Base-by-base conservation (phyloP, 2,329 filamentous ascomycete genomes). In the Drechslerella dactyloides region DNA sequence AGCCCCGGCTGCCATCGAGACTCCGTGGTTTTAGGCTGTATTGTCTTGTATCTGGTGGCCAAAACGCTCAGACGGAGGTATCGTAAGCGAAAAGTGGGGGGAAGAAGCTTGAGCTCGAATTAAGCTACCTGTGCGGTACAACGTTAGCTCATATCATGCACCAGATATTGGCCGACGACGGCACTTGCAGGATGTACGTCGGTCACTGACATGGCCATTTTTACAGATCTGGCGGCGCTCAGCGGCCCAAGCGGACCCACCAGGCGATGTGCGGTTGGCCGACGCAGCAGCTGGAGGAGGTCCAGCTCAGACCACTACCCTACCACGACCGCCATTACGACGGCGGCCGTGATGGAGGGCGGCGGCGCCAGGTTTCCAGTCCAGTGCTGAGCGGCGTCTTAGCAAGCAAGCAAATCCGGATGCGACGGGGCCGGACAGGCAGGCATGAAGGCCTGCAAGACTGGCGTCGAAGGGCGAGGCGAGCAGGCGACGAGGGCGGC, bases 361-460 rank as follows among this genome's bases (percentile, higher is more conserved):
- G 3, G 27, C 27, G 3, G 27, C 27, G 3, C 4, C 27, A 4
- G 27, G 4, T 33, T 3, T 8, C 3, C 27, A 3, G n/a, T 6
- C 3, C 40, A 35, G 44, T 21, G 46, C 46, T 44, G 46, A 51
- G 44, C 33, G 24, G 40, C 21, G 55, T 51, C 30, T 23, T 23
- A 57, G 64, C 58, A 64, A n/a, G n/a, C n/a, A n/a, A n/a, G n/a
- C n/a, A n/a, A n/a, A 70, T 70, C 66, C 66, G 66, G 66, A 70
- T 70, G 58, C 63, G 59, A 70, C 66, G 66, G 66, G 63, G 61
- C 65, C 59, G 66, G 50, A 8, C 27, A 33, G 27, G 27, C 27
- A 33, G 27, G 27, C 23, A 35, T 48, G 35, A 57, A 35, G 56
- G 44, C 44, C 57, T 57, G 56, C 60, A 57, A 19, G 19, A 17